A percentile compares a stretch with the other conserved stretches of the same genome.
Conservation (phyloP, 2,329 filamentous ascomycete species). For the Aspergillus neotritici region DNA sequence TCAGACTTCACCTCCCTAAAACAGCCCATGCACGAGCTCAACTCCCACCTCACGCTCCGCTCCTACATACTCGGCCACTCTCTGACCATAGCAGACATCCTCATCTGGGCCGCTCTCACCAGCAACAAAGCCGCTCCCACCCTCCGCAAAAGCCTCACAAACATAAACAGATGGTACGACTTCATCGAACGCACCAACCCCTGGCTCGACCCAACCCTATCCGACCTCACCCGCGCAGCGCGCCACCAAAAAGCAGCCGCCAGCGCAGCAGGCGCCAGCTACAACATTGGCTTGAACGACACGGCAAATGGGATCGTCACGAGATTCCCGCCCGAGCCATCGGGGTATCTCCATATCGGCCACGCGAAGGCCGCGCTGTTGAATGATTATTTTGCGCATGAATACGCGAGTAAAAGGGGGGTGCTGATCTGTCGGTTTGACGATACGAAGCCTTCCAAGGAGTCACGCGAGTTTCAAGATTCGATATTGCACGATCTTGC, state of each 20-base stretch:
- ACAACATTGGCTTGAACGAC: conserved; percentile 79
- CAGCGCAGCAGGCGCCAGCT: conserved; percentile 75
- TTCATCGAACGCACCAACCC: conserved; percentile 78
- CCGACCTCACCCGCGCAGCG: conserved; percentile 61
- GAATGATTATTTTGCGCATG: conserved; percentile 95
- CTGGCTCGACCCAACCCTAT: conserved; percentile 66
- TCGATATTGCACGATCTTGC: conserved; percentile 86
- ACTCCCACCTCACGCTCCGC: no score
- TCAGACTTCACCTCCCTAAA: no score
- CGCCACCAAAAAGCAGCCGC: conserved; percentile 63
- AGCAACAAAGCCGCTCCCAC: no score
- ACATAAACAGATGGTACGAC: conserved; percentile 79
- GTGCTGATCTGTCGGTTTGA: conserved; percentile 89
- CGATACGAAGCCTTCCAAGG: conserved; percentile 94
- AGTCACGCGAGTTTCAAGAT: conserved; percentile 95
- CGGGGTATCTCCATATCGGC: conserved; percentile 90
- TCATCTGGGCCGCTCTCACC: no score
- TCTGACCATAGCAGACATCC: no score
- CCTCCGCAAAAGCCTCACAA: conserved; percentile 31
- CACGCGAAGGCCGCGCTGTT: conserved; percentile 91
- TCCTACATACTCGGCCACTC: no score
- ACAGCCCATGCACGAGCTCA: no score
- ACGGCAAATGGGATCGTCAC: conserved; percentile 86
- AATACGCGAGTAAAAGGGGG: conserved; percentile 69
- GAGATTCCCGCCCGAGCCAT: conserved; percentile 89